A percentile compares a stretch with the other conserved stretches of the same genome.
Evolutionary conservation across 768 basidiomycete genomes (phyloP).

Genomic region (Tylopilus felleus): DNA sequence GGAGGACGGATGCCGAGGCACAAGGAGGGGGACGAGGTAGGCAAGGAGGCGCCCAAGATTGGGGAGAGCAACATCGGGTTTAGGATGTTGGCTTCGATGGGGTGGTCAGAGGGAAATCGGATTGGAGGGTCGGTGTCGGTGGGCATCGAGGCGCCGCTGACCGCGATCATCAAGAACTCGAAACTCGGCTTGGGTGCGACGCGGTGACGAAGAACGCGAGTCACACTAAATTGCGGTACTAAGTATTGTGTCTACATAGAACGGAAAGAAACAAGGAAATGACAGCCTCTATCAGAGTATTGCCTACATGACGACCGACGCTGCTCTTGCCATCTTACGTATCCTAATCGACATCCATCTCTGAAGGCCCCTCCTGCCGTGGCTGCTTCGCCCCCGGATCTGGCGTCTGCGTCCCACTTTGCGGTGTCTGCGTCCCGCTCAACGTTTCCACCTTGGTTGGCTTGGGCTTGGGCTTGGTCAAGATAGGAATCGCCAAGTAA

Average conservation of each 20-base stretch:
- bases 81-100: constrained; percentile 84
- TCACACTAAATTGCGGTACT: constrained; percentile 8
- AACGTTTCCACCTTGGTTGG: constrained; percentile 54
- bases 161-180: constrained; percentile 81
- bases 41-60: constrained; percentile 83
- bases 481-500: constrained; percentile 85
- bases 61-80: constrained; percentile 81
- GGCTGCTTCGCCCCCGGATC: constrained; percentile 41
- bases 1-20: constrained; percentile 45
- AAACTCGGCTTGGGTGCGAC: constrained; percentile 80
- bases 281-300: not conserved
- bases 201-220: constrained; percentile 8
- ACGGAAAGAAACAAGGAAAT: not conserved
- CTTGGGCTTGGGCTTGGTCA: constrained; percentile 92
- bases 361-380: constrained; percentile 46
- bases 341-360: constrained; percentile 83
- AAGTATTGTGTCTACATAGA: constrained; percentile 16
- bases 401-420: constrained; percentile 58
- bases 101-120: constrained; percentile 79
- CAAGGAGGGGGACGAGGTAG: constrained; percentile 84
- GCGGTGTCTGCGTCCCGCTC: constrained; percentile 67
- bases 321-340: not conserved
- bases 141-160: constrained; percentile 73
- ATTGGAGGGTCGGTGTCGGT: constrained; percentile 59
- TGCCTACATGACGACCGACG: not conserved